Conservation (phyloP, 495 filamentous ascomycete genomes). For the Penicillium robsamsonii region DNA sequence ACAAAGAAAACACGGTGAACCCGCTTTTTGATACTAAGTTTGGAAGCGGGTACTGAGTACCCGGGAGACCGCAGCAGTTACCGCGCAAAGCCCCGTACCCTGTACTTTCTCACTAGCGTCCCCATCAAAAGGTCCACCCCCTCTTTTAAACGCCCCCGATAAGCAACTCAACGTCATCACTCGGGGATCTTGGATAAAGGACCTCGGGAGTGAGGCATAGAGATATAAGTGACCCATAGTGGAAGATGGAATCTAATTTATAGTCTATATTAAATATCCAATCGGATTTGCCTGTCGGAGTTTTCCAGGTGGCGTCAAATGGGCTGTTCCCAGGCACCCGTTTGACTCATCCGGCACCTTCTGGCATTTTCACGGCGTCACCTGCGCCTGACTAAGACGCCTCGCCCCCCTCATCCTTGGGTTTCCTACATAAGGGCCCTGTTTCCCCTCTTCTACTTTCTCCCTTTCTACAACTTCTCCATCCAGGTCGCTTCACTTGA, state of each 20-base stretch:
- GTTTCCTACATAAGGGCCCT: constrained; percentile 31
- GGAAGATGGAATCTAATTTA: constrained; percentile 1
- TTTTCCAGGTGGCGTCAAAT: constrained; percentile 28
- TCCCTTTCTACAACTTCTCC: constrained; percentile 3
- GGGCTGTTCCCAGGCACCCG: constrained; percentile 16
- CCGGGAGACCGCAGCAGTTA: constrained; percentile 1
- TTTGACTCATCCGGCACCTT: constrained; percentile 30
- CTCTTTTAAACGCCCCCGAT: constrained; percentile 29
- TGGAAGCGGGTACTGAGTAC: constrained; percentile 13
- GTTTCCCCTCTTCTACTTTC: constrained; percentile 18
- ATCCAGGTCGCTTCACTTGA: neutral
- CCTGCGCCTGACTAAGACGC: constrained; percentile 38
- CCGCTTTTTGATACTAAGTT: constrained; percentile 8
- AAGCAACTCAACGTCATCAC: constrained; percentile 31
- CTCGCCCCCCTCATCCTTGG: constrained; percentile 36
- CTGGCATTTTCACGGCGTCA: constrained; percentile 23
- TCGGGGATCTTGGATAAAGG: too few relatives aligned
- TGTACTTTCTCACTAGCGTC: constrained; percentile 13
- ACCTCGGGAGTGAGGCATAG: too few relatives aligned
- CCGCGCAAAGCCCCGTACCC: constrained; percentile 13
- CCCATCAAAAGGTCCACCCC: constrained; percentile 23
- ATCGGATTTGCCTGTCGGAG: neutral
- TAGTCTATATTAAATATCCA: constrained; percentile 1
- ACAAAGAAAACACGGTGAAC: neutral
- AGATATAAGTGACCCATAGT: neutral